Evolutionary conservation across 2,329 filamentous ascomycete species (phyloP), one percentile per base, ranked within the genome.

Genomic region (Xylaria sp.): DNA sequence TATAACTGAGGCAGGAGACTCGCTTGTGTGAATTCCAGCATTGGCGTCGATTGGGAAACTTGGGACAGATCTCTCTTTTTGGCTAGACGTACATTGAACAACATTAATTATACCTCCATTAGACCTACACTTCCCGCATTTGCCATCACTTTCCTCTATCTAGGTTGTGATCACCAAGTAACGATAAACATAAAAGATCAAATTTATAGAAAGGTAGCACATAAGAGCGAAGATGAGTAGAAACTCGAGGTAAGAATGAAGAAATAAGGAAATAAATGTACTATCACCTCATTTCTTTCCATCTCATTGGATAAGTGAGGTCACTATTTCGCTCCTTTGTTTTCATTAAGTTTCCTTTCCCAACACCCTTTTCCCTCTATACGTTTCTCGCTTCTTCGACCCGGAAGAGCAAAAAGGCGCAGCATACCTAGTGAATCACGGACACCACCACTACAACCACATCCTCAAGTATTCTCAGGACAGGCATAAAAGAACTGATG

Each of bases 51-150:
- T 41, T 54, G 46, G 67, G 57, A 56, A 50, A 59, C 18, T 70
- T 59, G 63, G 63, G 60, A 65, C 57, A 48, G 55, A 46, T 69
- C 23, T 64, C 66, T 65, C 64, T 62, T 69, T 68, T 66, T 62
- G 60, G 66, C 55, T 71, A 71, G 66, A 64, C 51, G 66, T 68
- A 68, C 25, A 65, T 56, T 65, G 62, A 71, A 63, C 62, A 55
- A 37, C n/a, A 59, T 48, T 65, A 57, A 63, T 69, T 39, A 61
- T 39, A 44, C 20, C 34, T 39, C n/a, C n/a, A 32, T 51, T 51
- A 39, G 18, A 51, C 18, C 25, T 57, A 13, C 25, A 25, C 34
- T 12, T 44, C 41, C 13, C 18, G 2, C 18, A 23, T 23, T n/a
- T 39, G n/a, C 34, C 34, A 20, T 18, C 25, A 13, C n/a, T 39